Conservation (phyloP, 2,329 filamentous ascomycete species). For the Verruconis gallopava region DNA sequence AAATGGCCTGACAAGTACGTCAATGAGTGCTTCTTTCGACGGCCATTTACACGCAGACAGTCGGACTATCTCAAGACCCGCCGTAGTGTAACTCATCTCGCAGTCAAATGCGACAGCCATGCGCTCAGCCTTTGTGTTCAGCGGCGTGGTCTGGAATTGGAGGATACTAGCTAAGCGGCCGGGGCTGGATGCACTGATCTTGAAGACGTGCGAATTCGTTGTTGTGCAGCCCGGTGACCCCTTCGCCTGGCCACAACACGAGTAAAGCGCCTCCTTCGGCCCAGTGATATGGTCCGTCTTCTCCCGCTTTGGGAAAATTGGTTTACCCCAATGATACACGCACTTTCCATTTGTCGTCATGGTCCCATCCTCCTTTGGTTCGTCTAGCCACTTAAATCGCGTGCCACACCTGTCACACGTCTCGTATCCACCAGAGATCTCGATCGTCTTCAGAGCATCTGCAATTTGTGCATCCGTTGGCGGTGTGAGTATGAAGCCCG, state of each 20-base stretch:
- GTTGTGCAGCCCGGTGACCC: slow-evolving; percentile 69
- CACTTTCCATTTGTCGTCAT: slow-evolving; percentile 68
- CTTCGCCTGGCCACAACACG: slow-evolving; percentile 65
- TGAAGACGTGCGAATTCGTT: slow-evolving; percentile 71
- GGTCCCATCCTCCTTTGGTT: slow-evolving; percentile 63
- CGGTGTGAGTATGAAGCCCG: slow-evolving; percentile 61
- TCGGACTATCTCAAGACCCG: slow-evolving; percentile 79
- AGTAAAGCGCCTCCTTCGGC: slow-evolving; percentile 51
- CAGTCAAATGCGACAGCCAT: slow-evolving; percentile 81
- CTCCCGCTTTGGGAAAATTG: slow-evolving; percentile 44
- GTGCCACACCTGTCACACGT: slow-evolving; percentile 74
- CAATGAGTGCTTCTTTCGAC: slow-evolving; percentile 57
- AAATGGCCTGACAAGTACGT: slow-evolving; percentile 71
- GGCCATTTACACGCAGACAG: slow-evolving; percentile 87
- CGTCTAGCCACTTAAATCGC: slow-evolving; percentile 86
- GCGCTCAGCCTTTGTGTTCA: slow-evolving; percentile 35
- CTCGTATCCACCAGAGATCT: slow-evolving; percentile 64
- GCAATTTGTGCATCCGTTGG: slow-evolving; percentile 56
- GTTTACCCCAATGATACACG: slow-evolving; percentile 66
- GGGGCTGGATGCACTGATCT: slow-evolving; percentile 49
- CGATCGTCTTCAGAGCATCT: slow-evolving; percentile 50
- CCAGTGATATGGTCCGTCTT: slow-evolving; percentile 31
- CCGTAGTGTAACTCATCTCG: slow-evolving; percentile 91
- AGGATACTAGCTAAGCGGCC: slow-evolving; percentile 65
- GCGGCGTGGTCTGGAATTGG: slow-evolving; percentile 68